These are phyloP conservation scores for Paraleonurus japonicus DNA, from an alignment of 257 asterid species.

Conservation along the genomic window DNA sequence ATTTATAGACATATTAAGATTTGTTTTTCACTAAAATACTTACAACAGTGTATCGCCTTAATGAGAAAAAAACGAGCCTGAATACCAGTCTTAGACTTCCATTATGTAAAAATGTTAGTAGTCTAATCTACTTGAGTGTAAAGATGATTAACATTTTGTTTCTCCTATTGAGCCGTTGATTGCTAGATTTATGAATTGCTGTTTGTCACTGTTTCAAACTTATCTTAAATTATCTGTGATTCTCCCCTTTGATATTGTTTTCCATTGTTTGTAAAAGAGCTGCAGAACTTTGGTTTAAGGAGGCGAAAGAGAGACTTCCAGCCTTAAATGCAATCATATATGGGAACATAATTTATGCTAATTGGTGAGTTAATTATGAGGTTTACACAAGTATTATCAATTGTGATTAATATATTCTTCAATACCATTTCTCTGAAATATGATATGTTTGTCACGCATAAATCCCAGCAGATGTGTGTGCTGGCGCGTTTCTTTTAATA, in stretches of 20 bases:
- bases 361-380: slow-evolving; percentile 56
- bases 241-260: slow-evolving; percentile 34
- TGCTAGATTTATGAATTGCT: slow-evolving; percentile 11
- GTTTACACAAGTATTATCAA: slow-evolving; percentile 9
- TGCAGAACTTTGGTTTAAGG: slow-evolving; percentile 93
- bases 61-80: background rate
- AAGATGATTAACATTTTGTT: background rate
- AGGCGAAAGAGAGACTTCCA: slow-evolving; percentile 71
- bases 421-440: background rate
- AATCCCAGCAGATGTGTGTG: background rate
- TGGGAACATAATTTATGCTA: slow-evolving; percentile 84
- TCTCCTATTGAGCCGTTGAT: background rate
- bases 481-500: background rate
- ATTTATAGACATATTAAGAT: background rate
- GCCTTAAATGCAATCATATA: slow-evolving; percentile 77
- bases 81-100: background rate
- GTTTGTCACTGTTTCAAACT: background rate
- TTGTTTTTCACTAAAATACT: background rate
- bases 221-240: background rate
- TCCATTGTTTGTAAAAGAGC: slow-evolving; percentile 61
- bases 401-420: background rate
- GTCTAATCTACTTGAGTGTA: slow-evolving; percentile 9
- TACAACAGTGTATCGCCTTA: background rate
- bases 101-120: background rate
- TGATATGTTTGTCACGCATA: background rate